Evolutionary conservation across 441 rosid species (phyloP).

Genomic region (Mallotus japonicus): DNA sequence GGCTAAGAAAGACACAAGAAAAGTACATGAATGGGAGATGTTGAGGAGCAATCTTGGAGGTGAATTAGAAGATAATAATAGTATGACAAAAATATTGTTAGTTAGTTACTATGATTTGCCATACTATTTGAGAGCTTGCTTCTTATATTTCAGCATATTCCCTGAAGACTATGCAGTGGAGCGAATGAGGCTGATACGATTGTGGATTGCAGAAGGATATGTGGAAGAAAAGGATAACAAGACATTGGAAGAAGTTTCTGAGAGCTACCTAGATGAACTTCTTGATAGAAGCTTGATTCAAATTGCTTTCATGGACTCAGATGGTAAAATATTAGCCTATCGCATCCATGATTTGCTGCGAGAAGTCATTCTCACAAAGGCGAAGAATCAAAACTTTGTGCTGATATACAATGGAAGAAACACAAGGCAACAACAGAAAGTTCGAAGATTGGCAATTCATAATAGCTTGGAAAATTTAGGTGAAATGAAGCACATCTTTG

Average conservation of each 20-base stretch:
- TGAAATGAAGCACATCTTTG: too few species aligned
- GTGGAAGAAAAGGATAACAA: conserved; percentile 6
- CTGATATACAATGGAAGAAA: too few species aligned
- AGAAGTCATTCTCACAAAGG: too few species aligned
- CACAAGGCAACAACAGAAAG: too few species aligned
- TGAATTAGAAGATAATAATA: conserved; percentile 24
- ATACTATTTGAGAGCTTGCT: conserved; percentile 28
- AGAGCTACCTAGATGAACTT: conserved; percentile 15
- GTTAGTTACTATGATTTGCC: conserved; percentile 38
- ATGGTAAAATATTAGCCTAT: too few species aligned
- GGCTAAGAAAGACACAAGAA: conserved; percentile 30
- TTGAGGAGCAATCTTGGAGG: conserved; percentile 22
- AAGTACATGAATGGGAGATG: conserved; percentile 30
- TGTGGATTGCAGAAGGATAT: conserved; percentile 27
- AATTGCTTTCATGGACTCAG: too few species aligned
- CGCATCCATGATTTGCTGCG: too few species aligned
- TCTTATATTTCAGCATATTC: conserved; percentile 33
- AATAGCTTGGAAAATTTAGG: too few species aligned
- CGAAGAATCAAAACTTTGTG: too few species aligned
- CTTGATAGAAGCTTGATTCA: conserved; percentile 22
- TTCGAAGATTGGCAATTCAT: too few species aligned
- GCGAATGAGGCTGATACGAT: conserved; percentile 3
- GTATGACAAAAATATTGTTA: conserved; percentile 27
- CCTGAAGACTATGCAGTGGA: conserved; percentile 27
- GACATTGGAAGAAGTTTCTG: conserved; percentile 29